Percentiles rank a stretch among this genome's conserved stretches.
These are phyloP conservation scores for Endoconidiophora polonica DNA, from an alignment of 2,329 filamentous ascomycete genomes.

Conservation along the genomic window DNA sequence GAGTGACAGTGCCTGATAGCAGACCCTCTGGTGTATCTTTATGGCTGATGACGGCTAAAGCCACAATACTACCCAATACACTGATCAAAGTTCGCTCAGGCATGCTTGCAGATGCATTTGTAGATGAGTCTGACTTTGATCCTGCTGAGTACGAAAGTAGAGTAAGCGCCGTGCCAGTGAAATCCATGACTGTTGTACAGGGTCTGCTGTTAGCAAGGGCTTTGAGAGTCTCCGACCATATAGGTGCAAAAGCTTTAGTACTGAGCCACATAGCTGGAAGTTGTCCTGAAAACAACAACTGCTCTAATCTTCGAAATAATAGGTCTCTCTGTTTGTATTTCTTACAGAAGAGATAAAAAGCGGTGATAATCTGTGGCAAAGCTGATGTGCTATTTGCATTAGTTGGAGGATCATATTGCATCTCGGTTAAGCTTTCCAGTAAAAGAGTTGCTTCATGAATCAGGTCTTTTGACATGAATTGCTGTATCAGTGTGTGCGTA, in stretches of 20 bases:
- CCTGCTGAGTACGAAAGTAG: constrained; percentile 2
- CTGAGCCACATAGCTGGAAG: constrained; percentile 13
- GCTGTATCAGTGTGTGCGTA: constrained; percentile 17
- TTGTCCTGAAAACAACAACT: constrained; percentile 6
- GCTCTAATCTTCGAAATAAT: constrained; percentile 9
- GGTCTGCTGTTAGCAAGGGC: neutral
- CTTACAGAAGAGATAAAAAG: constrained; percentile 11
- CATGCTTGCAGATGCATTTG: constrained; percentile 3
- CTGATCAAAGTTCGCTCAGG: constrained; percentile 9
- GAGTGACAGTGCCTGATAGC: constrained; percentile 2
- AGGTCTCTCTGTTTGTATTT: constrained; percentile 6
- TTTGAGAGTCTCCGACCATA: constrained; percentile 11
- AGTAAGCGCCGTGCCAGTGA: constrained; percentile 9
- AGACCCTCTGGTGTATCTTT: neutral
- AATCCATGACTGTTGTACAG: constrained; percentile 12
- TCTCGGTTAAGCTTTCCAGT: constrained; percentile 1
- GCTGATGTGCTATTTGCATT: constrained; percentile 1
- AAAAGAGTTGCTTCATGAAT: constrained; percentile 17
- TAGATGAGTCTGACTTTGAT: neutral
- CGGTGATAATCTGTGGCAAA: neutral
- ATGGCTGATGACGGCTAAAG: constrained; percentile 3
- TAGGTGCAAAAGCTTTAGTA: constrained; percentile 9
- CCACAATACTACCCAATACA: constrained; percentile 7
- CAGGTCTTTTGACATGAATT: constrained; percentile 18
- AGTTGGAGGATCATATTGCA: constrained; percentile 5